Evolutionary conservation across 306 rosid species (phyloP).

Genomic region (Cajanus cajan): DNA sequence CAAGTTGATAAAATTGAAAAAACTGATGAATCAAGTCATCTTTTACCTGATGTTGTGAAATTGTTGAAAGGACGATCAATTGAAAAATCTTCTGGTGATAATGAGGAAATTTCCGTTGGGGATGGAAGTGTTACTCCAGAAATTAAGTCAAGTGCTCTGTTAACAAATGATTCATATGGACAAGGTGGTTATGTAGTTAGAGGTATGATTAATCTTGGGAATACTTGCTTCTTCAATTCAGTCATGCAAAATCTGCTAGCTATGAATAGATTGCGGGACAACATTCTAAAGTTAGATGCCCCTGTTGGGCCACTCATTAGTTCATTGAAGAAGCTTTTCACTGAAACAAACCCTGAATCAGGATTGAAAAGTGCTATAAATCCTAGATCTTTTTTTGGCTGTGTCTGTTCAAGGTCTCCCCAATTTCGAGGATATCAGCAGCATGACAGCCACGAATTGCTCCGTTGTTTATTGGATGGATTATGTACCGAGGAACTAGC

Average conservation of each 20-base stretch:
- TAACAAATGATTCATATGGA: conserved; percentile 42
- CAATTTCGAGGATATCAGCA: conserved; percentile 92
- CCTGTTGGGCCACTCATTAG: conserved; percentile 64
- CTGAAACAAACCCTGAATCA: conserved; percentile 61
- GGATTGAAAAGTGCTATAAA: conserved; percentile 60
- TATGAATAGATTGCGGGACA: conserved; percentile 60
- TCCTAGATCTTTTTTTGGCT: conserved; percentile 82
- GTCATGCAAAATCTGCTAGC: conserved; percentile 86
- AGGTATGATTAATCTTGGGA: conserved; percentile 87
- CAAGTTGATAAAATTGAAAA: conserved; percentile 58
- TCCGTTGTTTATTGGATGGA: conserved; percentile 83
- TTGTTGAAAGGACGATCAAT: conserved; percentile 52
- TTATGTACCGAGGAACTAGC: conserved; percentile 73
- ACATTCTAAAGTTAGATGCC: conserved; percentile 52
- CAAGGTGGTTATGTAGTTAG: conserved; percentile 61
- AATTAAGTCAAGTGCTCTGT: conserved; percentile 44
- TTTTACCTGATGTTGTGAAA: conserved; percentile 59
- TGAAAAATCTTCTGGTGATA: conserved; percentile 40
- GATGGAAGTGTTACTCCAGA: conserved; percentile 54
- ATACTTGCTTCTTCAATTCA: conserved; percentile 96
- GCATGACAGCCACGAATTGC: conserved; percentile 97
- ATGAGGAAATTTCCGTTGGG: conserved; percentile 45
- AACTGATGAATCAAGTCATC: conserved; percentile 50
- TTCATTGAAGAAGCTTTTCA: conserved; percentile 75
- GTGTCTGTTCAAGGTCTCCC: conserved; percentile 79